A percentile compares a stretch with the other conserved stretches of the same genome.
These are phyloP conservation scores for Metarhizium rileyi DNA, from an alignment of 2,329 filamentous ascomycete species.

Conservation along the genomic window DNA sequence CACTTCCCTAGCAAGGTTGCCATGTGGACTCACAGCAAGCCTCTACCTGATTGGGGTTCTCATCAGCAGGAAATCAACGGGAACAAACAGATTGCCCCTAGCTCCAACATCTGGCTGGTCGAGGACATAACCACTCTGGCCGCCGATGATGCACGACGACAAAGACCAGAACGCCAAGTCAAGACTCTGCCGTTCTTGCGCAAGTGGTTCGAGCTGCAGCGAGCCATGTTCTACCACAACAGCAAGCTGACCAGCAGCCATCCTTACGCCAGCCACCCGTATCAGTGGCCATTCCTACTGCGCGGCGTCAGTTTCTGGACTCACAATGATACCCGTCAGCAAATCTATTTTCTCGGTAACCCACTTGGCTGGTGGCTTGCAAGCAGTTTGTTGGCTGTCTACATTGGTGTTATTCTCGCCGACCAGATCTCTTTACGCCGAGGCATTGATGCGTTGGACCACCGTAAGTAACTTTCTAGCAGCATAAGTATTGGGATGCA, in stretches of 20 bases:
- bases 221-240: constrained; percentile 99
- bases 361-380: constrained; percentile 96
- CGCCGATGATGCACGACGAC: constrained; percentile 59
- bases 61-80: constrained; percentile 99
- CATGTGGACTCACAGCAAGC: constrained; percentile 96
- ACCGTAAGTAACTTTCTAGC: constrained; percentile 54
- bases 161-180: constrained; percentile 67
- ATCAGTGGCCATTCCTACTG: constrained; percentile 96
- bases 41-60: constrained; percentile 94
- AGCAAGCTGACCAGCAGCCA: constrained; percentile 95
- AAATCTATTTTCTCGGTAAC: constrained; percentile 98
- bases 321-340: constrained; percentile 83
- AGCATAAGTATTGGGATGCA: not conserved
- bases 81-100: constrained; percentile 86
- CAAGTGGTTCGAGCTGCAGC: constrained; percentile 94
- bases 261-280: constrained; percentile 88
- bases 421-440: constrained; percentile 90
- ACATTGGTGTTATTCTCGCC: constrained; percentile 80
- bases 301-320: constrained; percentile 99
- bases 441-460: constrained; percentile 85
- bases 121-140: constrained; percentile 82
- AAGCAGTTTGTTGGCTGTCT: constrained; percentile 85
- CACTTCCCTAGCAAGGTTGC: constrained; percentile 93
- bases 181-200: constrained; percentile 80
- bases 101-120: constrained; percentile 89